These are phyloP conservation scores for Scheffersomyces illinoinensis DNA, from an alignment of 1,139 yeast genomes.

Conservation along the genomic window DNA sequence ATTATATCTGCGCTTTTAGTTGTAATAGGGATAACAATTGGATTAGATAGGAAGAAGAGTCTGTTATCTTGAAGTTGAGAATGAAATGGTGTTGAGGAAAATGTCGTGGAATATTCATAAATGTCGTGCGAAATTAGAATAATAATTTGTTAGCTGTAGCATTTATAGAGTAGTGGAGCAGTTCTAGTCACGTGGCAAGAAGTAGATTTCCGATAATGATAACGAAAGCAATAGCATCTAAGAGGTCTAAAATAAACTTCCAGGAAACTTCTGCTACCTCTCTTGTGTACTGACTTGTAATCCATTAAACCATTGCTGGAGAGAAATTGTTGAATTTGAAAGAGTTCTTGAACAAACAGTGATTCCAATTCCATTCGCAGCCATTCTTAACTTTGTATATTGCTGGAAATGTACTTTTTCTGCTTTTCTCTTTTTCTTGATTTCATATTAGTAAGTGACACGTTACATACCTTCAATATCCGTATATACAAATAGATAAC, in stretches of 20 bases:
- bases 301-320: too few relatives aligned
- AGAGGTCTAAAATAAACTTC: too few relatives aligned
- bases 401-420: not conserved
- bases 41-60: not conserved
- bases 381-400: not conserved
- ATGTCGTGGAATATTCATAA: not conserved
- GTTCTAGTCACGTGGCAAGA: not conserved
- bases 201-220: too few relatives aligned
- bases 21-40: not conserved
- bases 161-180: not conserved
- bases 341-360: not conserved
- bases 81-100: not conserved
- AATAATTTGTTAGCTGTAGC: not conserved
- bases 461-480: too few relatives aligned
- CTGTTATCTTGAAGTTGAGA: not conserved
- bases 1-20: conserved; percentile 11
- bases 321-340: too few relatives aligned
- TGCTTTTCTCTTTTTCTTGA: not conserved
- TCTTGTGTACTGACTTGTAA: too few relatives aligned
- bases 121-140: not conserved
- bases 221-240: too few relatives aligned
- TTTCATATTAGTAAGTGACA: too few relatives aligned
- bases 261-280: not conserved
- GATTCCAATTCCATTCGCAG: not conserved
- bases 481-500: too few relatives aligned